A percentile compares a stretch with the other conserved stretches of the same genome.
Conservation (phyloP, 805 yeast genomes). For the Saturnispora zaruensis region DNA sequence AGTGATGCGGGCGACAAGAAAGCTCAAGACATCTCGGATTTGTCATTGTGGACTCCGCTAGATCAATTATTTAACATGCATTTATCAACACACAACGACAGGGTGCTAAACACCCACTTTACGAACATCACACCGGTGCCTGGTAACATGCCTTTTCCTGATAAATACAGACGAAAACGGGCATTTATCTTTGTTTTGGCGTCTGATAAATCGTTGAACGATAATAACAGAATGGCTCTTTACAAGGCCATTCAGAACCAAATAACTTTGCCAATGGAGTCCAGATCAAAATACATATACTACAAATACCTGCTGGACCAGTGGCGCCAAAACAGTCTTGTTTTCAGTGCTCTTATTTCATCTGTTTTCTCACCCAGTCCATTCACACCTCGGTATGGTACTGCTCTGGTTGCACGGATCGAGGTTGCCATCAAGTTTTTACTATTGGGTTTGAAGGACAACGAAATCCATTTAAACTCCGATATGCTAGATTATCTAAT, state of each 20-base stretch:
- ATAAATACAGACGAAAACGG: neutral
- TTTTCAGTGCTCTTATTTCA: neutral
- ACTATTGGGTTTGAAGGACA: neutral
- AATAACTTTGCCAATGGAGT: neutral
- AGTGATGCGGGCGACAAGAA: neutral
- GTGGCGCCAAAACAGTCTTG: neutral
- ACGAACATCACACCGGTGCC: neutral
- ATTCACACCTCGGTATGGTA: neutral
- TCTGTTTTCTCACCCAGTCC: neutral
- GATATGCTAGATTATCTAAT: neutral
- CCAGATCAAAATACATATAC: neutral
- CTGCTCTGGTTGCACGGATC: neutral
- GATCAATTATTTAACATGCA: neutral
- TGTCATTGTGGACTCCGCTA: neutral
- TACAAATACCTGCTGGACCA: neutral
- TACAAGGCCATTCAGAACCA: neutral
- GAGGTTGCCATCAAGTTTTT: neutral
- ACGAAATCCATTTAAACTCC: neutral
- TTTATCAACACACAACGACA: neutral
- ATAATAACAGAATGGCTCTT: neutral
- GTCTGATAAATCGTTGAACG: neutral
- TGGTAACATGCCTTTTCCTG: neutral
- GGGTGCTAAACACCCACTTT: neutral
- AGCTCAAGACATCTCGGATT: neutral
- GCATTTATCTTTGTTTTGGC: neutral